Evolutionary conservation across 2,329 filamentous ascomycete species (phyloP), one percentile per base, ranked within the genome.

Genomic region (Metarhizium humberi): DNA sequence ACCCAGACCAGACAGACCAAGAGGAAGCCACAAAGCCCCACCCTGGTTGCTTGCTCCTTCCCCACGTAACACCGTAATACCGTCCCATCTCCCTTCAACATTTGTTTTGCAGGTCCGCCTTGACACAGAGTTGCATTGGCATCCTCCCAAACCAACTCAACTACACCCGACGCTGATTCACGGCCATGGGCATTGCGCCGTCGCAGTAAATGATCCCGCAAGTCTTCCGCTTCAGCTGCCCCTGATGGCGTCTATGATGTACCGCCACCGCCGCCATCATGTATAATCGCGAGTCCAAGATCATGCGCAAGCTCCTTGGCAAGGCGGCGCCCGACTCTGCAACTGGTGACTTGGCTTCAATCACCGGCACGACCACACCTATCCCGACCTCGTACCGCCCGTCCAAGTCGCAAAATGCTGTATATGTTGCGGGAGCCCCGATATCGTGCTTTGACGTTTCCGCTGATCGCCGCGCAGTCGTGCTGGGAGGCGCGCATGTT

Each of bases 281-380:
- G 76, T 79, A 79, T 69, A 79, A 75, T 59, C 75, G 72, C 68
- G 72, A 80, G 61, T 77, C 75, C 58, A 78, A 73, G 69, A 80
- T 81, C 59, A 81, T 84, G 76, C 78, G 80, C 66, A 80, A 82
- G 71, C 76, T 84, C 29, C 76, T 84, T 36, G 80, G 80, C 66
- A 80, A 80, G 63, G 70, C 73, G 56, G 68, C 74, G 32, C 70
- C 73, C 60, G 76, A 80, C 58, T 72, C 76, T 58, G 68, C 73
- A 46, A 66, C 73, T 56, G 75, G 73, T 58, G 71, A 77, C 60
- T 66, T 73, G 14, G 71, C 55, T n/a, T 57, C 74, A 45, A 67
- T 78, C 55, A 74, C 78, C 55, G 76, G 73, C 63, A 76, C 78
- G 3, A 72, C 69, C 61, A 69, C 64, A 51, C 67, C 67, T 11